Conservation (phyloP, 1,284 basidiomycete genomes). For the Phylloporus gajari region DNA sequence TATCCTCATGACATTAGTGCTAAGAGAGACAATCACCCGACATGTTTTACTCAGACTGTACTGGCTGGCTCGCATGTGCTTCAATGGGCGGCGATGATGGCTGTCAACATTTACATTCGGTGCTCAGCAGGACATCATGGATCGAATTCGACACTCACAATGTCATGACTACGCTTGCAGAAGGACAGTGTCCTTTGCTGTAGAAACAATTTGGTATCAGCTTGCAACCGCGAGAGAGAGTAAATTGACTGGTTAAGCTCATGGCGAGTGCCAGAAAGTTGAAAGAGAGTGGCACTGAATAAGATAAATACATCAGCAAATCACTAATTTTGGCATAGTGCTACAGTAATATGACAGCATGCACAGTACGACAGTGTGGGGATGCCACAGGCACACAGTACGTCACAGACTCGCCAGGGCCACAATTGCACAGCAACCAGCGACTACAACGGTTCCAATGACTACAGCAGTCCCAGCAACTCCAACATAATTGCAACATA, state of each 20-base stretch:
- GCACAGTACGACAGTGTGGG: too few species aligned
- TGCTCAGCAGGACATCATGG: background rate
- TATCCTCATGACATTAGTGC: background rate
- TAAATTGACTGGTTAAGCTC: slow-evolving; percentile 11
- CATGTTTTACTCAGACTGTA: background rate
- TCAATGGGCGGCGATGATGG: slow-evolving; percentile 1
- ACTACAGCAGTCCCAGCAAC: too few species aligned
- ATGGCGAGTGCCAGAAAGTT: slow-evolving; percentile 17
- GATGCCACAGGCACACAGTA: too few species aligned
- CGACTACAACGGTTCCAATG: too few species aligned
- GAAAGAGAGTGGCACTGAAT: slow-evolving; percentile 4
- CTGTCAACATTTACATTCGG: background rate
- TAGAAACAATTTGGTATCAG: slow-evolving; percentile 31
- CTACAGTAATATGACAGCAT: too few species aligned
- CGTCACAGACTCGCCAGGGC: too few species aligned
- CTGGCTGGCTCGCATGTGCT: slow-evolving; percentile 7
- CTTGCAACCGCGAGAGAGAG: slow-evolving; percentile 12
- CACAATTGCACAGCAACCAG: too few species aligned
- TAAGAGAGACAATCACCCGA: background rate
- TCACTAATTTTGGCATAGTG: too few species aligned
- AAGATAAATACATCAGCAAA: too few species aligned
- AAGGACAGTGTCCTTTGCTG: slow-evolving; percentile 36
- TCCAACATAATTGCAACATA: too few species aligned
- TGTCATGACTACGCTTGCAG: slow-evolving; percentile 35
- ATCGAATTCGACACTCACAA: slow-evolving; percentile 17